Evolutionary conservation across 1,139 yeast genomes (phyloP), one percentile per base, ranked within the genome.

Genomic region (Petasospora rhodanensis): DNA sequence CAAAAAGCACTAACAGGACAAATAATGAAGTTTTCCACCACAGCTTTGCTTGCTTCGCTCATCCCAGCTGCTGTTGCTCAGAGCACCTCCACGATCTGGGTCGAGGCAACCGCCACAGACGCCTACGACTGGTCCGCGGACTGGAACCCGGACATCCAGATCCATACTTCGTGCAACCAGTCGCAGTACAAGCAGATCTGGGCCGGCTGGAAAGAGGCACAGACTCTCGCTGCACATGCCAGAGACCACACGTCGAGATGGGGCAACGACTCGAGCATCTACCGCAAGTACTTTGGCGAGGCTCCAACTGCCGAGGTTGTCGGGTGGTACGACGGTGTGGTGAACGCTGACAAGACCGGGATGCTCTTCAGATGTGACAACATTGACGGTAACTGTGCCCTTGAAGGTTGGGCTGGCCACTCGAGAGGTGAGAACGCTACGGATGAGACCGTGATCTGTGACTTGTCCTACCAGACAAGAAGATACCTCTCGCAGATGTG

Each of bases 351-450:
- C 27, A 57, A 62, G 45, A 42, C 49, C 31, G 49, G 49, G 11
- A 41, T 52, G 16, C 27, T 60, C 16, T 55, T 59, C 43, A 51
- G 65, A 26, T 62, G 68, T 51, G 66, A 62, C 32, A 56, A 61
- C 35, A 43, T 49, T 14, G 66, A 62, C 38, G 58, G 56, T 1
- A 55, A 58, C 34, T 62, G 68, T 46, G 50, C 52, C 22, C 40
- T 41, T 34, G 48, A 37, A 30, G 60, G 61, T 13, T 61, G 61
- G 57, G 64, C 65, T 8, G 66, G 66, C 21, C 62, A 62, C 33
- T 54, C 64, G 50, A 61, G 66, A 30, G 55, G 49, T 28, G 51
- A 44, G 20, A 58, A 59, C 34, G 61, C 47, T 14, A 45, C 59
- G 4, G 55, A 59, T 30, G 62, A 62, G 41, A 61, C 60, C 10